phyloP scores from a whole-genome alignment of 176 grass and related monocot species.

The Urochloa ruziziensis region DNA sequence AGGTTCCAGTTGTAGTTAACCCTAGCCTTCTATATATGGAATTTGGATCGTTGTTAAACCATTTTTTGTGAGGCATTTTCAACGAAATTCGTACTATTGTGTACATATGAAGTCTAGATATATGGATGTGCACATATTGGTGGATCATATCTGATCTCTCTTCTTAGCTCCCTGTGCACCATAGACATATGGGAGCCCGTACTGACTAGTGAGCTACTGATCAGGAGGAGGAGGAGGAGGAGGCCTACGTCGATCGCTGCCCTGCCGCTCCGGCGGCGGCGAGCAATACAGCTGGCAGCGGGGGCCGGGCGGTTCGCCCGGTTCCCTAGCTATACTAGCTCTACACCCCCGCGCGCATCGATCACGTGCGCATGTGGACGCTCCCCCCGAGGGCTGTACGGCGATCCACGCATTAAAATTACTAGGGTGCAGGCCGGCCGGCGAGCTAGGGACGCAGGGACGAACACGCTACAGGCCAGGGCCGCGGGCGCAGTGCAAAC shows the following conservation, averaged over 20 bases:
- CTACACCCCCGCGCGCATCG: neutral
- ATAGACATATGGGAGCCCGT: neutral
- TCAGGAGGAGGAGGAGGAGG: neutral
- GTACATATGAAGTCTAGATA: neutral
- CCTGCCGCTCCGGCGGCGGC: neutral
- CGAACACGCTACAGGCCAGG: neutral
- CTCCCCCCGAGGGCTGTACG: conserved; percentile 9
- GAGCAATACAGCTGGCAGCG: neutral
- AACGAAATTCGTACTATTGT: neutral
- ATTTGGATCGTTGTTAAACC: neutral
- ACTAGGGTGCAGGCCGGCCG: neutral
- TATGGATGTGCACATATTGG: neutral
- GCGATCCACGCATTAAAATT: conserved; percentile 21
- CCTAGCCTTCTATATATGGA: neutral
- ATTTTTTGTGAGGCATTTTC: neutral
- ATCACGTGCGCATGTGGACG: conserved; percentile 28
- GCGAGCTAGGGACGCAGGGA: neutral
- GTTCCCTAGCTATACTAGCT: too few species aligned
- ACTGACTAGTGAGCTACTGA: neutral
- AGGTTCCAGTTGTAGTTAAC: neutral
- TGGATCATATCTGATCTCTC: neutral
- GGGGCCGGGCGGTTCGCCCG: neutral
- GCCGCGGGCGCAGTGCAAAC: neutral
- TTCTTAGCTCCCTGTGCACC: neutral
- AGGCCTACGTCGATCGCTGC: too few species aligned